phyloP scores from a whole-genome alignment of 2,329 filamentous ascomycete species.

The Nigrospora oryzae region DNA sequence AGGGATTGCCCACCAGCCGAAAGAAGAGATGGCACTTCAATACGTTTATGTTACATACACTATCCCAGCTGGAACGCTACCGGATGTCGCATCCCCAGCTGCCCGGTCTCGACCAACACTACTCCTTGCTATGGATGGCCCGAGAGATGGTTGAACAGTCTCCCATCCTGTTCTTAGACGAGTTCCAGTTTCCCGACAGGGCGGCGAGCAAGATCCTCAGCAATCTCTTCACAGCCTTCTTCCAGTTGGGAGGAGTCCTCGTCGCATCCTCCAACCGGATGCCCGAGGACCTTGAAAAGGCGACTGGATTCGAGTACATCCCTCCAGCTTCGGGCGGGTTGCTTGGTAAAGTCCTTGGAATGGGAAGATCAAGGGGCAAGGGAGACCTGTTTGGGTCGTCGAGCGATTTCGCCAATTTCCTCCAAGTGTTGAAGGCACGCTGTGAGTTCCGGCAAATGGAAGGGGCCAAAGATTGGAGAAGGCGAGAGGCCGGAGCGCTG shows the following conservation, averaged over 20 bases:
- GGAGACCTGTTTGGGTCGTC: slow-evolving; percentile 49
- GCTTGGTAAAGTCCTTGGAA: slow-evolving; percentile 39
- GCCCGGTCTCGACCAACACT: slow-evolving; percentile 33
- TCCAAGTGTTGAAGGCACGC: slow-evolving; percentile 67
- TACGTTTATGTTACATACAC: slow-evolving; percentile 74
- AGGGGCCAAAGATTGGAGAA: slow-evolving; percentile 62
- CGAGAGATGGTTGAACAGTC: slow-evolving; percentile 67
- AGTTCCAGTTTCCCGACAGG: slow-evolving; percentile 76
- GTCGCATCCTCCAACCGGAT: slow-evolving; percentile 76
- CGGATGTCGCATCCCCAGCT: slow-evolving; percentile 29
- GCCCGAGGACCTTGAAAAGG: slow-evolving; percentile 73
- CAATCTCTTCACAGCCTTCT: slow-evolving; percentile 71
- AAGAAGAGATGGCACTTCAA: slow-evolving; percentile 79
- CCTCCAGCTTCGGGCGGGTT: slow-evolving; percentile 43
- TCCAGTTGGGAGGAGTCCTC: slow-evolving; percentile 72
- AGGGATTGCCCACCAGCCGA: slow-evolving; percentile 63
- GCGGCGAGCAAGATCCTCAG: slow-evolving; percentile 72
- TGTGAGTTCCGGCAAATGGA: slow-evolving; percentile 85
- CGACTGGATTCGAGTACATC: slow-evolving; percentile 60
- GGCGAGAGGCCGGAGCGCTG: slow-evolving; percentile 36
- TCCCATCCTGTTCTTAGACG: slow-evolving; percentile 72
- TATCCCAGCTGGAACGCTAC: slow-evolving; percentile 63
- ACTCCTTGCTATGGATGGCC: slow-evolving; percentile 66
- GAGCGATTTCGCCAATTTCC: slow-evolving; percentile 68
- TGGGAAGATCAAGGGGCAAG: slow-evolving; percentile 20